These are phyloP conservation scores for Hyphodiscus hymeniophilus DNA, from an alignment of 495 filamentous ascomycete genomes.

Conservation along the genomic window DNA sequence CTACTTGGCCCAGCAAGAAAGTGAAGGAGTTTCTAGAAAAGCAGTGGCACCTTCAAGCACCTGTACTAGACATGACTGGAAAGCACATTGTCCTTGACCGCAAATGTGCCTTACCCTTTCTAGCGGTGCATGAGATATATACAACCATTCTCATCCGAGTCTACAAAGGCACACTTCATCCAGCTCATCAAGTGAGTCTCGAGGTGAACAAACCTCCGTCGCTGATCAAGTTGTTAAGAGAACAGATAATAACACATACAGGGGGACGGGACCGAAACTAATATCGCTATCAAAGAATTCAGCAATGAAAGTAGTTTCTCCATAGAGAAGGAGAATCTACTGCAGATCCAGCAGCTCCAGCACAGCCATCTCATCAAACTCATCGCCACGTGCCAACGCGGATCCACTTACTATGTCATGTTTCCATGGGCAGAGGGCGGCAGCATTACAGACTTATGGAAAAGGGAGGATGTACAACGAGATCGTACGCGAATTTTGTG, in stretches of 20 bases:
- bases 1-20: not conserved
- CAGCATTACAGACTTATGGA: slow-evolving; percentile 4
- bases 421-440: slow-evolving; percentile 26
- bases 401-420: slow-evolving; percentile 17
- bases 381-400: not conserved
- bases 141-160: not conserved
- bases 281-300: not conserved
- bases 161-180: not conserved
- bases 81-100: not conserved
- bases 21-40: not conserved
- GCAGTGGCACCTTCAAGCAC: not conserved
- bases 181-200: slow-evolving; percentile 1
- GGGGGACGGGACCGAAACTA: not conserved
- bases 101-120: not conserved
- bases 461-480: slow-evolving; percentile 1
- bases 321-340: not conserved
- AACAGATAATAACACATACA: not conserved
- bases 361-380: slow-evolving; percentile 4
- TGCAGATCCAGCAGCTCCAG: slow-evolving; percentile 1
- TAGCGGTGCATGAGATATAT: not conserved
- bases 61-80: not conserved
- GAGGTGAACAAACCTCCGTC: no score
- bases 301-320: not conserved
- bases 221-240: no score
- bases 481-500: not conserved